Evolutionary conservation across 805 yeast species (phyloP).

Genomic region (Osmozyma mogii): DNA sequence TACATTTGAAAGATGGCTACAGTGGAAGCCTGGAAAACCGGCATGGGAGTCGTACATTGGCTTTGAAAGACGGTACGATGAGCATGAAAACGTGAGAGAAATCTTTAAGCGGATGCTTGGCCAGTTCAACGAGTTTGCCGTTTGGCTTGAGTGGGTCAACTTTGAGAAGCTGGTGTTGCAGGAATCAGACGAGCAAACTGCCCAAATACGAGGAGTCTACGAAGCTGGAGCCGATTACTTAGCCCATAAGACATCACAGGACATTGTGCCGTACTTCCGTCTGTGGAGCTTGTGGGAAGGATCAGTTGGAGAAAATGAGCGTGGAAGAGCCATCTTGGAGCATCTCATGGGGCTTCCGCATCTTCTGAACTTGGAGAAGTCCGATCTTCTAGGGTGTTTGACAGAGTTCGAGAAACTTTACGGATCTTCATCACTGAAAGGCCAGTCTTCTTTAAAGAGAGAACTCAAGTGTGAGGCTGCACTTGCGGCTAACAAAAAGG

Average conservation of each 20-base stretch:
- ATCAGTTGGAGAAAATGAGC: slow-evolving; percentile 47
- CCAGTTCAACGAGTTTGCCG: slow-evolving; percentile 35
- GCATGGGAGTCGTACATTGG: slow-evolving; percentile 74
- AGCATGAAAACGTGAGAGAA: slow-evolving; percentile 45
- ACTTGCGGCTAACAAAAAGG: slow-evolving; percentile 39
- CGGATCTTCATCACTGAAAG: slow-evolving; percentile 37
- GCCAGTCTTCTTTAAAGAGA: slow-evolving; percentile 38
- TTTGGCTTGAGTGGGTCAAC: slow-evolving; percentile 71
- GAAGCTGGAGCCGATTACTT: slow-evolving; percentile 58
- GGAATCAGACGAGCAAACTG: slow-evolving; percentile 25
- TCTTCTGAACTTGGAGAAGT: slow-evolving; percentile 7
- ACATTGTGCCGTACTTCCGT: slow-evolving; percentile 30
- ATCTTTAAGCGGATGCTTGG: slow-evolving; percentile 45
- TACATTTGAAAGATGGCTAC: slow-evolving; percentile 73
- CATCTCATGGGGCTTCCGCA: slow-evolving; percentile 34
- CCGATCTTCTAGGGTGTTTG: slow-evolving; percentile 20
- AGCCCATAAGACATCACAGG: slow-evolving; percentile 9
- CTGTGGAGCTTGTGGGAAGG: slow-evolving; percentile 72
- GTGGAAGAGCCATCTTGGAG: slow-evolving; percentile 52
- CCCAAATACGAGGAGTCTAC: slow-evolving; percentile 51
- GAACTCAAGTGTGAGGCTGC: slow-evolving; percentile 45
- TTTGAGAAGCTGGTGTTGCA: slow-evolving; percentile 46
- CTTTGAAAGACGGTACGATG: slow-evolving; percentile 63
- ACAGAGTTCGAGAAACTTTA: slow-evolving; percentile 58
- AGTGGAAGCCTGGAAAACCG: slow-evolving; percentile 58